Conservation (phyloP, 2,329 filamentous ascomycete genomes). For the Nemania bipapillata region DNA sequence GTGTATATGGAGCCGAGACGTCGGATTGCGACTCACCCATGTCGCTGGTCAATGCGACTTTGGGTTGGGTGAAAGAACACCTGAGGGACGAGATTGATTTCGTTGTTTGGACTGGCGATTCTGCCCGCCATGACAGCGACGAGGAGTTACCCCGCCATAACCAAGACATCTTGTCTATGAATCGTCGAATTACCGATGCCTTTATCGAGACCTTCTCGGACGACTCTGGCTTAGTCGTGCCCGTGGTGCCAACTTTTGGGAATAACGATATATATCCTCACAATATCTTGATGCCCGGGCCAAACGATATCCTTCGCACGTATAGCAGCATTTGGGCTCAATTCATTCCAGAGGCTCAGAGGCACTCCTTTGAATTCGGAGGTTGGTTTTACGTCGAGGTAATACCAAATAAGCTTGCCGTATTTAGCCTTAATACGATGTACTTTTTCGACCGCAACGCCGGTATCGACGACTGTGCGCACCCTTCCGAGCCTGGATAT, state of each 20-base stretch:
- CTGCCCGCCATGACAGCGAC: conserved; percentile 88
- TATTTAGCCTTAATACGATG: conserved; percentile 94
- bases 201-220: conserved; percentile 78
- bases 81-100: conserved; percentile 85
- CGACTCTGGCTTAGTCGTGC: conserved; percentile 72
- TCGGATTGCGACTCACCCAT: conserved; percentile 89
- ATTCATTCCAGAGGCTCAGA: conserved; percentile 92
- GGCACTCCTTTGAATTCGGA: conserved; percentile 88
- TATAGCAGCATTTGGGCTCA: conserved; percentile 82
- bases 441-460: conserved; percentile 96
- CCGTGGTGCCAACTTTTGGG: conserved; percentile 88
- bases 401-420: conserved; percentile 83
- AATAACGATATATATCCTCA: conserved; percentile 99
- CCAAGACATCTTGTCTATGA: conserved; percentile 80
- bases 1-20: conserved; percentile 83
- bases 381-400: conserved; percentile 97
- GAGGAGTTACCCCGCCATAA: conserved; percentile 79
- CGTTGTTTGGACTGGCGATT: conserved; percentile 92
- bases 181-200: conserved; percentile 78
- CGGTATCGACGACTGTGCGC: conserved; percentile 88
- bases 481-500: conserved; percentile 84
- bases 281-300: conserved; percentile 87
- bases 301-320: conserved; percentile 83
- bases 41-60: conserved; percentile 84
- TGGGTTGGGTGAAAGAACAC: conserved; percentile 85